phyloP scores from a whole-genome alignment of 164 flowering plant genomes.

The Vitis rotundifolia region DNA sequence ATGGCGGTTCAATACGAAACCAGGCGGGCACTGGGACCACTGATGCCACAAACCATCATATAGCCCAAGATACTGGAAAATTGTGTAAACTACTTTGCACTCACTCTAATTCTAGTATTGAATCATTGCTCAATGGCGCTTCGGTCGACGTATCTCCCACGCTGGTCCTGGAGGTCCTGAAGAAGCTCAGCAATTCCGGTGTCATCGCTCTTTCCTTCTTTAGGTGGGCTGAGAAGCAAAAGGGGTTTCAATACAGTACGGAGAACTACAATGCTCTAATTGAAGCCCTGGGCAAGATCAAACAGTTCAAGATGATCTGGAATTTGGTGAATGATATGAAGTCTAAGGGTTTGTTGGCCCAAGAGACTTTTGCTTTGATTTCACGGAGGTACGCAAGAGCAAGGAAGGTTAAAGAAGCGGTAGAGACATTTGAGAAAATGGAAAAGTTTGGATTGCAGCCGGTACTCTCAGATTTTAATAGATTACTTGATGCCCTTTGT shows the following conservation, averaged over 20 bases:
- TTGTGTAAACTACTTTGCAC: conserved; percentile 48
- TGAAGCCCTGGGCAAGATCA: conserved; percentile 79
- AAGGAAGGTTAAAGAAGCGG: conserved; percentile 60
- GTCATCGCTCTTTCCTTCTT: conserved; percentile 51
- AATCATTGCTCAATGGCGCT: conserved; percentile 32
- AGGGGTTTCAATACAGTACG: conserved; percentile 43
- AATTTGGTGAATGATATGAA: conserved; percentile 59
- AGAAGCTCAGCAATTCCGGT: conserved; percentile 60
- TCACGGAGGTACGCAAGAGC: conserved; percentile 70
- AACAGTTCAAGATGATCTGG: conserved; percentile 74
- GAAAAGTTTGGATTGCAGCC: conserved; percentile 61
- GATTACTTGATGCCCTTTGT: conserved; percentile 58
- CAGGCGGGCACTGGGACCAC: neutral
- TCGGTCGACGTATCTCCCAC: conserved; percentile 34
- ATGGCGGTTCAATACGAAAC: conserved; percentile 10
- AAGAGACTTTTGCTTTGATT: conserved; percentile 65
- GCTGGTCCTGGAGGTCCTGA: conserved; percentile 63
- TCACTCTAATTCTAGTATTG: conserved; percentile 25
- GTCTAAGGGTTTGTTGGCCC: conserved; percentile 44
- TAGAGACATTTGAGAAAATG: conserved; percentile 70
- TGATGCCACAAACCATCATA: neutral
- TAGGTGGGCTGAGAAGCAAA: conserved; percentile 67
- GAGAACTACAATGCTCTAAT: conserved; percentile 66
- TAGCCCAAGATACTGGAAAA: conserved; percentile 33
- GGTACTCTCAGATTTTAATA: conserved; percentile 60